Percentiles rank a stretch among this genome's conserved stretches.
Conservation (phyloP, 495 filamentous ascomycete species). For the Aspergillus sparsus region DNA sequence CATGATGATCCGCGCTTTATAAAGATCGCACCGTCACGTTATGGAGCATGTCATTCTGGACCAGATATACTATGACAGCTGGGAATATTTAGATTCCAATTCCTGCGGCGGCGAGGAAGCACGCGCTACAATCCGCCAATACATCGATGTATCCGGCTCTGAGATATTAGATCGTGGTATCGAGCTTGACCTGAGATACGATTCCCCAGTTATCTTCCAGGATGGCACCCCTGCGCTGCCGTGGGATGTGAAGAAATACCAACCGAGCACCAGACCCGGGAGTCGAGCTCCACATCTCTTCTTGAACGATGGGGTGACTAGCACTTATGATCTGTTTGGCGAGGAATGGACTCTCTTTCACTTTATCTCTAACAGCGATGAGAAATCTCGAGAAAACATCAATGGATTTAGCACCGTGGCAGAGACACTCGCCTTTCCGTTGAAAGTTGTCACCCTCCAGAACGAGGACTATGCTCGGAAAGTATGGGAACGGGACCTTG, state of each 20-base stretch:
- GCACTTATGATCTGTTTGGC: slow-evolving; percentile 33
- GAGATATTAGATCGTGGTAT: slow-evolving; percentile 31
- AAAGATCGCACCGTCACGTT: slow-evolving; percentile 2
- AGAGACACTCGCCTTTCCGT: slow-evolving; percentile 1
- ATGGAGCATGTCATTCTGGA: slow-evolving; percentile 6
- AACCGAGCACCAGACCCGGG: slow-evolving; percentile 33
- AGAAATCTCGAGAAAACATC: not conserved
- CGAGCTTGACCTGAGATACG: slow-evolving; percentile 32
- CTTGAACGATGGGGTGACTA: slow-evolving; percentile 27
- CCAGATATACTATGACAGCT: not conserved
- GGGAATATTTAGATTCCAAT: not conserved
- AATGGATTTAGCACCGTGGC: slow-evolving; percentile 8
- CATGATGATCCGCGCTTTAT: slow-evolving; percentile 10
- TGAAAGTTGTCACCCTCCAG: slow-evolving; percentile 16
- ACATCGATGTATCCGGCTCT: slow-evolving; percentile 15
- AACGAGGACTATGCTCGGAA: slow-evolving; percentile 13
- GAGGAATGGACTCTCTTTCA: slow-evolving; percentile 29
- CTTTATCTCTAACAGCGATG: slow-evolving; percentile 20
- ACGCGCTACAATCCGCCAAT: slow-evolving; percentile 9
- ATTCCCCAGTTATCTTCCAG: slow-evolving; percentile 22
- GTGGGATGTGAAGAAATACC: slow-evolving; percentile 25
- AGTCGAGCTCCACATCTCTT: slow-evolving; percentile 37
- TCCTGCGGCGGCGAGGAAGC: not conserved
- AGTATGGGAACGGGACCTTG: slow-evolving; percentile 23
- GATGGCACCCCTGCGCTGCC: slow-evolving; percentile 17